Evolutionary conservation across 2,329 filamentous ascomycete genomes (phyloP).

Genomic region (Curvularia eragrostidis): DNA sequence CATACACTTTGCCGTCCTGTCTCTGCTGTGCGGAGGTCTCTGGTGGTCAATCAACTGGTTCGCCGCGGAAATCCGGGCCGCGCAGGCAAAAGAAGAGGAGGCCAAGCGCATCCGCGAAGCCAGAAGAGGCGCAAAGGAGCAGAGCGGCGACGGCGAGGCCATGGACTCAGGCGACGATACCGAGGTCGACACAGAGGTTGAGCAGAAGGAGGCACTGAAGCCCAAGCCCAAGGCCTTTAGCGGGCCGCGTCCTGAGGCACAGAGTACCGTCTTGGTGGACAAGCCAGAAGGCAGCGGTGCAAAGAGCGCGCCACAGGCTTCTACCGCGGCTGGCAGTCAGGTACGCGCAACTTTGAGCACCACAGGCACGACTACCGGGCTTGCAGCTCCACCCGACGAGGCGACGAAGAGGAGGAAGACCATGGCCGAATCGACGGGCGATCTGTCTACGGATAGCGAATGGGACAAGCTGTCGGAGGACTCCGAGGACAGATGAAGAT

Average conservation of each 20-base stretch:
- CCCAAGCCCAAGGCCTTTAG: constrained; percentile 23
- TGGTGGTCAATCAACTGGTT: constrained; percentile 99
- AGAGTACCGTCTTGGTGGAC: constrained; percentile 48
- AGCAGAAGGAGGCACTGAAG: constrained; percentile 36
- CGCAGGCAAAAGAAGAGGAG: constrained; percentile 58
- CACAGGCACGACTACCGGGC: constrained; percentile 38
- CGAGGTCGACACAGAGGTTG: constrained; percentile 52
- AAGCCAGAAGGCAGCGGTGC: constrained; percentile 25
- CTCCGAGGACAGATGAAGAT: constrained; percentile 44
- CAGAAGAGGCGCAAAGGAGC: constrained; percentile 53
- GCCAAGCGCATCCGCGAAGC: constrained; percentile 54
- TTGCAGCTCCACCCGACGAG: constrained; percentile 42
- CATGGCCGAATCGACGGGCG: constrained; percentile 58
- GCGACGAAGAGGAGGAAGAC: constrained; percentile 55
- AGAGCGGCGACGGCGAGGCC: constrained; percentile 38
- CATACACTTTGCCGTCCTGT: constrained; percentile 87
- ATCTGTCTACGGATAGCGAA: constrained; percentile 86
- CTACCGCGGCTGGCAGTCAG: constrained; percentile 11
- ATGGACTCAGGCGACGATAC: constrained; percentile 56
- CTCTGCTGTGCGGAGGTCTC: constrained; percentile 76
- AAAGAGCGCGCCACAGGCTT: constrained; percentile 29
- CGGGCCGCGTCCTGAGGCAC: constrained; percentile 32
- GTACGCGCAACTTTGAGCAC: constrained; percentile 34
- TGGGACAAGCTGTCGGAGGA: constrained; percentile 87
- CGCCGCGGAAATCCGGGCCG: constrained; percentile 66